These are phyloP conservation scores for Fusarium concolor DNA, from an alignment of 2,329 filamentous ascomycete genomes.

Conservation along the genomic window DNA sequence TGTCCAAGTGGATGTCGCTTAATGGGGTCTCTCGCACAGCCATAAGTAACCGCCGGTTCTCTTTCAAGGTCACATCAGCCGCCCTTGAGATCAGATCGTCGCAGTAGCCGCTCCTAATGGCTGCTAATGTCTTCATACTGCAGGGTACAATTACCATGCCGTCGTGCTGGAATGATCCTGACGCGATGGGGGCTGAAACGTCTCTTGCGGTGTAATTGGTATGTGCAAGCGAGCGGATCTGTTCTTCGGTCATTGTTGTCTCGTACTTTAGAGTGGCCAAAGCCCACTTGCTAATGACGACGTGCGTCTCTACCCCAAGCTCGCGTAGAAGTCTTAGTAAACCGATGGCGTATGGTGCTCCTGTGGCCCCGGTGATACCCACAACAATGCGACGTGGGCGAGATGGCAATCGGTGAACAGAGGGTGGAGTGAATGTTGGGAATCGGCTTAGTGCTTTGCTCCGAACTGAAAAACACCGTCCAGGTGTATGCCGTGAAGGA, in stretches of 20 bases:
- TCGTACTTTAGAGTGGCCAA: constrained; percentile 60
- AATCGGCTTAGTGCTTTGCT: neutral
- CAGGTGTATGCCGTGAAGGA: neutral
- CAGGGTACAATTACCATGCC: constrained; percentile 1
- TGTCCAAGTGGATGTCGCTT: neutral
- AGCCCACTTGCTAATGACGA: constrained; percentile 62
- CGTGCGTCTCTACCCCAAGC: constrained; percentile 60
- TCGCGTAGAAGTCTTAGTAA: constrained; percentile 54
- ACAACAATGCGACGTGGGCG: constrained; percentile 54
- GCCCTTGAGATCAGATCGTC: neutral
- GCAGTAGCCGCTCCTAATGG: neutral
- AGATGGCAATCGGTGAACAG: neutral
- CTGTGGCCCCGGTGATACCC: constrained; percentile 64
- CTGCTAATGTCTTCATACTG: neutral
- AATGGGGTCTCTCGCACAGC: neutral
- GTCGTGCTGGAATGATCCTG: constrained; percentile 2
- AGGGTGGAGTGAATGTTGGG: neutral
- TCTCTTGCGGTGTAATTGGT: constrained; percentile 55
- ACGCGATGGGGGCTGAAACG: constrained; percentile 51
- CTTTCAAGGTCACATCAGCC: constrained; percentile 1
- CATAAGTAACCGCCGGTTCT: neutral
- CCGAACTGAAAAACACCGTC: neutral
- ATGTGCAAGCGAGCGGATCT: constrained; percentile 54
- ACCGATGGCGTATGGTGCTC: constrained; percentile 57
- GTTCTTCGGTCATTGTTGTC: constrained; percentile 53